Base-by-base conservation (phyloP, 768 basidiomycete genomes). In the Russula griseocarnosa region DNA sequence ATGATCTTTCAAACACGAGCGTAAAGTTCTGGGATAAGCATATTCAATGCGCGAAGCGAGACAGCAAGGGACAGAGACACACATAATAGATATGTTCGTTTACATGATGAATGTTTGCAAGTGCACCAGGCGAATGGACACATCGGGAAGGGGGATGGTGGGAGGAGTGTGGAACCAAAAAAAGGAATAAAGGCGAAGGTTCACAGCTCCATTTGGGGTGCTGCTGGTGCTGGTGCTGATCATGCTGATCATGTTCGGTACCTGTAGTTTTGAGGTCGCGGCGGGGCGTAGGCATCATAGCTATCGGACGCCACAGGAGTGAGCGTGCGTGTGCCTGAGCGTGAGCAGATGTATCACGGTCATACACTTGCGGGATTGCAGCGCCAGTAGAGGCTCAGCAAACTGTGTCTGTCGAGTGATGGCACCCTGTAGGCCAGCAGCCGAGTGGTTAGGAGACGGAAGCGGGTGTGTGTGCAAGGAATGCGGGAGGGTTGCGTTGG, bases 21-120 rank as follows among this genome's bases (percentile, higher is more conserved):
- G 36, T 14, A 61, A 49, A 38, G 46, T 44, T 50, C 54, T 46
- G 36, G 24, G 34, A 61, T 61, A 61, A 61, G 32, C 26, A 61
- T 55, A 61, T 44, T 36, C 16, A 18, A 49, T 13, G 10, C 13
- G 13, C 46, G 36, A 55, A 38, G 36, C 53, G 53, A 40, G 38
- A 55, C 38, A 38, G 36, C 34, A 22, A 55, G 53, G n/a, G 9
- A 22, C 9, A 34, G 22, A 54, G 53, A 54, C 34, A 28, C 7
- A 36, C 3, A 36, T n/a, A 2, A 36, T 7, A 36, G 1, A 60
- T 34, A 52, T n/a, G n/a, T 34, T 32, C 30, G 5, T 22, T 30
- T 34, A 32, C 32, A 52, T 18, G 30, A 36, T 13, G 16, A 14
- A 9, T 20, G 32, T n/a, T 22, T 47, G 46, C 22, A 24, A n/a